phyloP scores from a whole-genome alignment of 1,284 basidiomycete species.

The Chalciporus sp. region DNA sequence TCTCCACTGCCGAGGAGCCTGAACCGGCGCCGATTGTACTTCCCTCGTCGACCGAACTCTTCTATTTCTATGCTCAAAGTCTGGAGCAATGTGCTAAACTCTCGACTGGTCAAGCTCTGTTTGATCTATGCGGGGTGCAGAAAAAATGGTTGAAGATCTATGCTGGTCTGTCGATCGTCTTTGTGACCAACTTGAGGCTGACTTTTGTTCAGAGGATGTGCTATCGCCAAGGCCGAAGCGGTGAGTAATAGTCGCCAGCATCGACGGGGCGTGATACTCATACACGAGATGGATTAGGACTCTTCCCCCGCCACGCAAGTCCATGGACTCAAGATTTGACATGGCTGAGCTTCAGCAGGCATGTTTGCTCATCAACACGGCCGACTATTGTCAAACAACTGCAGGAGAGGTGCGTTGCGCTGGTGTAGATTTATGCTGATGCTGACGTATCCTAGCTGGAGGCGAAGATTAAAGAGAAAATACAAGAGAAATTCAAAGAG shows the following conservation, averaged over 20 bases:
- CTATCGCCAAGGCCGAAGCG: constrained; percentile 73
- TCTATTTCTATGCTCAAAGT: constrained; percentile 96
- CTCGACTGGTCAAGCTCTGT: constrained; percentile 80
- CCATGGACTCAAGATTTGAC: constrained; percentile 78
- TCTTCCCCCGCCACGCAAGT: constrained; percentile 55
- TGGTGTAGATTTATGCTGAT: not conserved
- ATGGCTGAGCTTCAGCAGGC: constrained; percentile 75
- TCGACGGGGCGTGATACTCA: not conserved
- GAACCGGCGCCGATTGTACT: constrained; percentile 70
- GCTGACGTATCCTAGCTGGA: constrained; percentile 66
- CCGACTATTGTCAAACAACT: constrained; percentile 96
- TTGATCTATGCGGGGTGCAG: constrained; percentile 78
- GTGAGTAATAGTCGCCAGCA: constrained; percentile 37
- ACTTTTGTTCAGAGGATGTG: constrained; percentile 69
- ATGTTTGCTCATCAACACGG: constrained; percentile 92
- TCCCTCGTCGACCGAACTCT: constrained; percentile 93
- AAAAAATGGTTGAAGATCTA: constrained; percentile 95
- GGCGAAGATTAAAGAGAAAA: constrained; percentile 85
- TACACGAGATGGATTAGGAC: constrained; percentile 33
- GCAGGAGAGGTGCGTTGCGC: constrained; percentile 68
- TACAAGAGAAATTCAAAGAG: constrained; percentile 75
- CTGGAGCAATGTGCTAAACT: constrained; percentile 91
- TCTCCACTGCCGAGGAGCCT: constrained; percentile 47
- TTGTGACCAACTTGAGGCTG: not conserved
- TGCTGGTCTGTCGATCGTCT: constrained; percentile 63